Percentiles rank a stretch among this genome's conserved stretches.
Evolutionary conservation across 257 asterid species (phyloP).

Genomic region (Lycium ferocissimum): DNA sequence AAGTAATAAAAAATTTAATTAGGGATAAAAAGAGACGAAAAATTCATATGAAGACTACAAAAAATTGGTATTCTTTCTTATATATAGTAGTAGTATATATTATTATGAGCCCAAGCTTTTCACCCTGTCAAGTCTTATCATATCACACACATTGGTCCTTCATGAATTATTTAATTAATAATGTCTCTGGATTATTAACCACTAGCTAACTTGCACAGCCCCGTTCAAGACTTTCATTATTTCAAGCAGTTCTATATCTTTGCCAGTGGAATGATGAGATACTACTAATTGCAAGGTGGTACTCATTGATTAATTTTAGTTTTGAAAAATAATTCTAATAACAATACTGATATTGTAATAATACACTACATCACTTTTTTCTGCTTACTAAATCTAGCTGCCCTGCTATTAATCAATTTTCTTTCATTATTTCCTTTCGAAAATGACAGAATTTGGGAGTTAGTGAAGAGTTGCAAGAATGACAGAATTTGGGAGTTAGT

Average conservation of each 20-base stretch:
- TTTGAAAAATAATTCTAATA: too few species aligned
- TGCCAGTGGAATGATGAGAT: slow-evolving; percentile 18
- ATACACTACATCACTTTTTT: background rate
- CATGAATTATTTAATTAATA: background rate
- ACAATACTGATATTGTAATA: too few species aligned
- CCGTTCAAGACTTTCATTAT: background rate
- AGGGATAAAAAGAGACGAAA: too few species aligned
- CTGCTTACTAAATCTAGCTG: background rate
- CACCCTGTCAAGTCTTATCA: background rate
- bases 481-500: too few species aligned
- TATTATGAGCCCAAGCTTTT: background rate
- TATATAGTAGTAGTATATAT: too few species aligned
- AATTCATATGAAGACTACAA: too few species aligned
- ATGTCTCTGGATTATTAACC: background rate
- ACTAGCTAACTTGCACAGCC: background rate
- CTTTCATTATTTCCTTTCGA: too few species aligned
- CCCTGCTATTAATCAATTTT: background rate
- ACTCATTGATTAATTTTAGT: background rate
- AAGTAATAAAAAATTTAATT: too few species aligned
- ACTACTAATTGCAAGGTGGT: background rate
- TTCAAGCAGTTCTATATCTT: background rate
- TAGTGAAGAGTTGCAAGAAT: too few species aligned
- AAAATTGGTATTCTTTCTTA: too few species aligned
- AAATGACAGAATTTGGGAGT: too few species aligned
- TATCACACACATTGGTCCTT: background rate